Conservation (phyloP, 345 rosid species). For the Draba incana region DNA sequence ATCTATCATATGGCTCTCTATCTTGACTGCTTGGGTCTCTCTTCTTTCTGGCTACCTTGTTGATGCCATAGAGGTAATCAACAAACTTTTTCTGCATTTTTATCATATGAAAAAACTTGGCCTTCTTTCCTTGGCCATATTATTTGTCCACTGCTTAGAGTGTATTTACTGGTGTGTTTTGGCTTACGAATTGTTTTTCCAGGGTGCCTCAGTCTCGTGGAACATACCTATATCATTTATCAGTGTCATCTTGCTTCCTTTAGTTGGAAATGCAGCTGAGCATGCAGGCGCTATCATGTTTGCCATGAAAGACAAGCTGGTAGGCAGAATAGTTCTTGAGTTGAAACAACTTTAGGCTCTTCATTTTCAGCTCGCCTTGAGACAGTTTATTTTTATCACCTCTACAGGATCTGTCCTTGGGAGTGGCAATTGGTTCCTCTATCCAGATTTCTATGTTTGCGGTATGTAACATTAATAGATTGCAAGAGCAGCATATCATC, state of each 20-base stretch:
- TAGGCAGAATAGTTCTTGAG: slow-evolving; percentile 41
- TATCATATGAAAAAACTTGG: neutral
- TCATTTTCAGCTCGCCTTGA: slow-evolving; percentile 9
- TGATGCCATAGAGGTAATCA: slow-evolving; percentile 79
- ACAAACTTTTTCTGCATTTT: neutral
- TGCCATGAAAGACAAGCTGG: slow-evolving; percentile 98
- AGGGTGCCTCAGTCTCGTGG: slow-evolving; percentile 90
- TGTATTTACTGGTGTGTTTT: neutral
- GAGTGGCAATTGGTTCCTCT: slow-evolving; percentile 98
- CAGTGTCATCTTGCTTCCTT: slow-evolving; percentile 92
- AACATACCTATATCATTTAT: slow-evolving; percentile 83
- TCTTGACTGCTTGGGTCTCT: slow-evolving; percentile 94
- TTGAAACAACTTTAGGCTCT: slow-evolving; percentile 22
- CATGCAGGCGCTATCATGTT: slow-evolving; percentile 97
- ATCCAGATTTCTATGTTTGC: slow-evolving; percentile 97
- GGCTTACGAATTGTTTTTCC: slow-evolving; percentile 10
- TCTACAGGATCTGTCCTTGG: slow-evolving; percentile 88
- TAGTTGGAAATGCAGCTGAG: slow-evolving; percentile 98
- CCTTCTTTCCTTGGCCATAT: slow-evolving; percentile 3
- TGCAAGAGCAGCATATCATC: slow-evolving; percentile 26
- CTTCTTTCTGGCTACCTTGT: slow-evolving; percentile 89
- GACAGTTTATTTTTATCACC: neutral
- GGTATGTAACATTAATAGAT: slow-evolving; percentile 51
- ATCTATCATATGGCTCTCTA: slow-evolving; percentile 79
- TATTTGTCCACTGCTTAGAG: slow-evolving; percentile 4